Percentiles rank a stretch among this genome's conserved stretches.
These are phyloP conservation scores for Aspergillus calidoustus DNA, from an alignment of 2,329 filamentous ascomycete species.

Conservation along the genomic window DNA sequence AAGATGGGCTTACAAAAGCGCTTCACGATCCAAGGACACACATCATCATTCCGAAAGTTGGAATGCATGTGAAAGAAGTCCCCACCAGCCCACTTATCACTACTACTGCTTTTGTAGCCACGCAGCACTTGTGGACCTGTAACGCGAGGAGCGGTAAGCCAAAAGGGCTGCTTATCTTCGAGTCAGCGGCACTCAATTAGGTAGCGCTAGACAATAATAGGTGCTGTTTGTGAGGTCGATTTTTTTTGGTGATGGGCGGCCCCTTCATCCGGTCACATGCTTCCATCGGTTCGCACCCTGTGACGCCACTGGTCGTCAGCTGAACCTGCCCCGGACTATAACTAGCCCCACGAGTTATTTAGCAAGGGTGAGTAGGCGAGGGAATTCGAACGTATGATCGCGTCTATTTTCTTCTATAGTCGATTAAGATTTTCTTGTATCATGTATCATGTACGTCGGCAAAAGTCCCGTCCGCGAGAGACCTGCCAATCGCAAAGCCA, in stretches of 20 bases:
- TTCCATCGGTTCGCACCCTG: neutral
- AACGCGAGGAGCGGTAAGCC: neutral
- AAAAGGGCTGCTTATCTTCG: neutral
- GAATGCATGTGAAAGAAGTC: slow-evolving; percentile 31
- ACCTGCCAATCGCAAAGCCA: slow-evolving; percentile 85
- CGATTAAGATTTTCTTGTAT: neutral
- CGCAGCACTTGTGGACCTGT: neutral
- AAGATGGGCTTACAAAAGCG: neutral
- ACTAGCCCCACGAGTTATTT: neutral
- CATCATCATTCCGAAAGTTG: slow-evolving; percentile 4
- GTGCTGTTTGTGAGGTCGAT: neutral
- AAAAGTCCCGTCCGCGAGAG: slow-evolving; percentile 75
- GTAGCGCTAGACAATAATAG: neutral
- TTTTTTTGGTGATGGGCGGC: neutral
- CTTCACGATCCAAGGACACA: slow-evolving; percentile 16
- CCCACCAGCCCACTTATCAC: slow-evolving; percentile 13
- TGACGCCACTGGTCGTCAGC: slow-evolving; percentile 6
- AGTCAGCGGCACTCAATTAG: neutral
- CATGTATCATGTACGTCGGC: slow-evolving; percentile 52
- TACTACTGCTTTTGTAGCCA: neutral
- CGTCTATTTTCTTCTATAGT: neutral
- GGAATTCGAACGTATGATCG: neutral
- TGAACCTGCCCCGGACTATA: neutral
- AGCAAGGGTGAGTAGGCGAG: neutral
- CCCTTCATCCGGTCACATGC: slow-evolving; percentile 4